Base-by-base conservation (phyloP, 2,329 filamentous ascomycete species). In the Orbilia brochopaga region DNA sequence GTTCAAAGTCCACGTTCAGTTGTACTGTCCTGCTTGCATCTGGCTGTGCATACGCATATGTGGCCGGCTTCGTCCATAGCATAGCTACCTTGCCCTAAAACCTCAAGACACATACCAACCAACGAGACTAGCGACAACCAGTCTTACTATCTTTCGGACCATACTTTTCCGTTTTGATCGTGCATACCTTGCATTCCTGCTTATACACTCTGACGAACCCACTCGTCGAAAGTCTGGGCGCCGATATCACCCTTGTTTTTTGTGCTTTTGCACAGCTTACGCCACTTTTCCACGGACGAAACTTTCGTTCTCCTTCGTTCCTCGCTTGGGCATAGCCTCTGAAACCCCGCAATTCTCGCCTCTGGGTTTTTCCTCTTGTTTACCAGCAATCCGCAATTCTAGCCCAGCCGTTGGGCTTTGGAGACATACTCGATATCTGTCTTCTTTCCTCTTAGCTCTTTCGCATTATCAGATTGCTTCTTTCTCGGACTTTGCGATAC, bases 271-370 rank as follows among this genome's bases (percentile, higher is more conserved):
- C 50, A 35, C 50, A 56, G 59, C 62, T 60, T 42, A 55, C 60
- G 60, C 67, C 67, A 65, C 60, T 46, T 57, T 65, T 57, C 60
- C 67, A 72, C 67, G 67, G 60, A 72, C 67, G 67, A 72, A 65
- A 72, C 67, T 59, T 64, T 69, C 44, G 6, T 21, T 30, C 66
- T 72, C 60, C 60, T 58, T 64, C 60, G 60, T 58, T 65, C 60
- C 67, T 72, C 67, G 67, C 67, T 72, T 72, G 48, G 67, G 67
- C 67, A 65, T 72, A 72, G 60, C 60, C 67, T 72, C 67, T 72
- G 60, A 72, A 72, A 72, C 67, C 67, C 67, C 67, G 67, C 67
- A 72, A 72, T 72, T 65, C 60, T 72, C 66, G 67, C 67, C 67
- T 66, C 62, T 64, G 52, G 60, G 17, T 55, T 72, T 72, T 70